Percentiles rank a stretch among this genome's conserved stretches.
These are phyloP conservation scores for Lichtheimia corymbifera DNA, from an alignment of 371 early-diverging fungal genomes.

Conservation along the genomic window DNA sequence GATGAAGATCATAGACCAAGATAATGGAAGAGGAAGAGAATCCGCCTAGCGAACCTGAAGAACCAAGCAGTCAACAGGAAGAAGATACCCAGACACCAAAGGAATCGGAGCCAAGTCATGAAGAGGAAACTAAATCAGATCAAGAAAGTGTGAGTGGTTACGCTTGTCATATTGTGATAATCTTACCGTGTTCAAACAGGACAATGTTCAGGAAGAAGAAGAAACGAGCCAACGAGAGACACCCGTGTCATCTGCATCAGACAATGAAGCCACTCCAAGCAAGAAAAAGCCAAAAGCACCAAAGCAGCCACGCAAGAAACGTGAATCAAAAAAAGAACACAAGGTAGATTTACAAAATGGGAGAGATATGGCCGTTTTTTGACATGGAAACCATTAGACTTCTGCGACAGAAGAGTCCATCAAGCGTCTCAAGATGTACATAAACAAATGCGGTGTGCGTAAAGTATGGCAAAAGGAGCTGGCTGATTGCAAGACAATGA, in stretches of 20 bases:
- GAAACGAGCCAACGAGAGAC: background rate
- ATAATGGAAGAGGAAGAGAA: background rate
- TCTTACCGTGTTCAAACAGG: too few relatives aligned
- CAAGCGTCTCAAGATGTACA: conserved; percentile 40
- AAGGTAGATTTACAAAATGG: background rate
- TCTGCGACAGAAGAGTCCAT: conserved; percentile 32
- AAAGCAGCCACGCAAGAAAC: background rate
- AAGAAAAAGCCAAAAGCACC: conserved; percentile 3
- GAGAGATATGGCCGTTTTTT: too few relatives aligned
- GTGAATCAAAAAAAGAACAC: background rate
- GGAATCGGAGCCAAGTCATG: background rate
- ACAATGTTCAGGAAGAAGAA: too few relatives aligned
- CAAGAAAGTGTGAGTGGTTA: too few relatives aligned
- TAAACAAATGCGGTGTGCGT: conserved; percentile 48
- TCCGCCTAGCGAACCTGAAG: too few relatives aligned
- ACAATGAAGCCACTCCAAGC: background rate
- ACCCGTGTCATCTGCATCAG: background rate
- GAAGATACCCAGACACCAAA: background rate
- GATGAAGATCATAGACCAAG: background rate
- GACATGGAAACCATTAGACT: too few relatives aligned
- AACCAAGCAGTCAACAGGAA: too few relatives aligned
- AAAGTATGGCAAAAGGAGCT: conserved; percentile 43
- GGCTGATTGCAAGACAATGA: conserved; percentile 21
- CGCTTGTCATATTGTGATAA: too few relatives aligned
- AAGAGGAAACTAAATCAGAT: background rate